Percentiles rank a stretch among this genome's conserved stretches.
Conservation (phyloP, 345 rosid genomes). For the Cardamine resedifolia region DNA sequence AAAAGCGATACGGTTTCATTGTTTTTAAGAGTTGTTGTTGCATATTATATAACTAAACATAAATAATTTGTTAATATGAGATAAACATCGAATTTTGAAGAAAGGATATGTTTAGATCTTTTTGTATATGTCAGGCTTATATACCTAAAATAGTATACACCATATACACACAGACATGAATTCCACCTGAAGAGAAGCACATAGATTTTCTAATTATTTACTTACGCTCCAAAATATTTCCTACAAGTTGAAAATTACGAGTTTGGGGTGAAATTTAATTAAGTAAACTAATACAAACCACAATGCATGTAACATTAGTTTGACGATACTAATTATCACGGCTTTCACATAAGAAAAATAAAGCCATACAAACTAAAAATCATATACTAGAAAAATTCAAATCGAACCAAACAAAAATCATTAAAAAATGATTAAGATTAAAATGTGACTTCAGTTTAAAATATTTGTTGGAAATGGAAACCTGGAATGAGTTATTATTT, state of each 20-base stretch:
- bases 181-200: conserved; percentile 19
- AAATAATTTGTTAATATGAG: neutral
- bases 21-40: neutral
- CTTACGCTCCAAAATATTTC: neutral
- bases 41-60: conserved; percentile 16
- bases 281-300: neutral
- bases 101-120: neutral
- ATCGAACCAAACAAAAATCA: neutral
- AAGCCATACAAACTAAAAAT: neutral
- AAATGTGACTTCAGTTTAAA: neutral
- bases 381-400: neutral
- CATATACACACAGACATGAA: conserved; percentile 17
- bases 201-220: neutral
- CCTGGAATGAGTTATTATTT: neutral
- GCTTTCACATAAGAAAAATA: neutral
- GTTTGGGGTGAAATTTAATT: neutral
- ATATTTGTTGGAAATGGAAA: neutral
- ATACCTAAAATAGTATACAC: conserved; percentile 19
- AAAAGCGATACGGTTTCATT: neutral
- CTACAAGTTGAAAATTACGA: neutral
- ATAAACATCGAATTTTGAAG: conserved; percentile 1
- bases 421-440: neutral
- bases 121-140: conserved; percentile 13
- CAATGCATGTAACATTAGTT: neutral
- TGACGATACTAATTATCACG: neutral